These are phyloP conservation scores for Aspergillus tubingensis DNA, from an alignment of 2,329 filamentous ascomycete genomes.

Conservation along the genomic window DNA sequence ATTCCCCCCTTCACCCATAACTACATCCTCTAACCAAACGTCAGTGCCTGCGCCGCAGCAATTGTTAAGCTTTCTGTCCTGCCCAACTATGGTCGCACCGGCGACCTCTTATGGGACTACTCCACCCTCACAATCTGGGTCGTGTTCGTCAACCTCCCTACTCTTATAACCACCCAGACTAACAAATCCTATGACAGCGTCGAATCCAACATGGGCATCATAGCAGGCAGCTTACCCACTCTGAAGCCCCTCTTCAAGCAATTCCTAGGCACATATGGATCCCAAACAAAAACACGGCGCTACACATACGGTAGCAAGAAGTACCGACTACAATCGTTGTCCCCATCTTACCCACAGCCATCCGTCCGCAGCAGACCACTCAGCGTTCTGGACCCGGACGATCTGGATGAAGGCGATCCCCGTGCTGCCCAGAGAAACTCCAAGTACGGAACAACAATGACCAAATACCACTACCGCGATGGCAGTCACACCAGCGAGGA, in stretches of 20 bases:
- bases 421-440: not conserved
- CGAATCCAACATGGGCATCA: conserved; percentile 35
- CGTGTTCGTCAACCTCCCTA: conserved; percentile 21
- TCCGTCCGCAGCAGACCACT: not conserved
- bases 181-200: conserved; percentile 15
- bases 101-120: conserved; percentile 50
- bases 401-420: too few species aligned
- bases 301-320: conserved; percentile 15
- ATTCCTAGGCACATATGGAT: conserved; percentile 25
- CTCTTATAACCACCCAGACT: too few species aligned
- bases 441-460: not conserved
- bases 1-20: not conserved
- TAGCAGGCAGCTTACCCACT: conserved; percentile 34
- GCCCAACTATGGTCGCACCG: conserved; percentile 41
- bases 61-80: conserved; percentile 47
- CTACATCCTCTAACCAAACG: not conserved
- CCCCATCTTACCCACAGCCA: conserved; percentile 7
- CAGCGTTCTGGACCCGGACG: not conserved
- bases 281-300: conserved; percentile 16
- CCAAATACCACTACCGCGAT: not conserved
- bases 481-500: conserved; percentile 18
- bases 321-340: conserved; percentile 16
- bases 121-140: conserved; percentile 54
- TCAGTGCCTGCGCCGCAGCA: conserved; percentile 43
- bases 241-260: conserved; percentile 35